These are phyloP conservation scores for Starmerella asiatica DNA, from an alignment of 805 yeast species.

Conservation along the genomic window DNA sequence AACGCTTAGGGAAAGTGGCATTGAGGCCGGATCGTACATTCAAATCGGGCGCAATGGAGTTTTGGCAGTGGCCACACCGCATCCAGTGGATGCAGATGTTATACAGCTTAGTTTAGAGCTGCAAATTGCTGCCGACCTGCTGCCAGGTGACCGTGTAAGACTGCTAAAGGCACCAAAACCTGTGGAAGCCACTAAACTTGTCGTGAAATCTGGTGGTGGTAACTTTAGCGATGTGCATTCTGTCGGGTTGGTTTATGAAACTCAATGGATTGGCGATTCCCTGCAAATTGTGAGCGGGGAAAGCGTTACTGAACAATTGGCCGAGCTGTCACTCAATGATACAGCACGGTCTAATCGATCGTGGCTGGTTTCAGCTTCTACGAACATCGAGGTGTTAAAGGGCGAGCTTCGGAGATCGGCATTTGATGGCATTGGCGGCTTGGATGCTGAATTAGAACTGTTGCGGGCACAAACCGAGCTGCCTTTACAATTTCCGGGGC, in stretches of 20 bases:
- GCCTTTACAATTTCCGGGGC: slow-evolving; percentile 63
- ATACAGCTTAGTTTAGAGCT: slow-evolving; percentile 24
- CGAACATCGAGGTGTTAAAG: slow-evolving; percentile 2
- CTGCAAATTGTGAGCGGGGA: slow-evolving; percentile 48
- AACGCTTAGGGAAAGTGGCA: slow-evolving; percentile 18
- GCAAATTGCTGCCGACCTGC: slow-evolving; percentile 32
- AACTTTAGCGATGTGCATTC: slow-evolving; percentile 16
- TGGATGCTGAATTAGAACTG: slow-evolving; percentile 45
- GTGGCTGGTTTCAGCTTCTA: slow-evolving; percentile 1
- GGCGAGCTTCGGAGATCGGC: slow-evolving; percentile 1
- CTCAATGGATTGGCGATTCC: slow-evolving; percentile 33
- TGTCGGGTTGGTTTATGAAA: slow-evolving; percentile 21
- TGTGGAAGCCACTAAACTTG: slow-evolving; percentile 30
- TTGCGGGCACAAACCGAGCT: slow-evolving; percentile 58
- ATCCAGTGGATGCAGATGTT: slow-evolving; percentile 18
- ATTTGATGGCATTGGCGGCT: slow-evolving; percentile 64
- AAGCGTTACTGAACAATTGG: slow-evolving; percentile 32
- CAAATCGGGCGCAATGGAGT: slow-evolving; percentile 14
- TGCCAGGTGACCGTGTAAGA: slow-evolving; percentile 40
- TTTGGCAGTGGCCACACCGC: slow-evolving; percentile 23
- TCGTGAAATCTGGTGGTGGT: slow-evolving; percentile 19
- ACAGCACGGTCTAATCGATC: background rate
- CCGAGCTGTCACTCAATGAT: slow-evolving; percentile 27
- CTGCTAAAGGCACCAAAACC: slow-evolving; percentile 43
- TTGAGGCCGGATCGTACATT: slow-evolving; percentile 24